Conservation (phyloP, 768 basidiomycete species). For the Leccinum incarnatum region DNA sequence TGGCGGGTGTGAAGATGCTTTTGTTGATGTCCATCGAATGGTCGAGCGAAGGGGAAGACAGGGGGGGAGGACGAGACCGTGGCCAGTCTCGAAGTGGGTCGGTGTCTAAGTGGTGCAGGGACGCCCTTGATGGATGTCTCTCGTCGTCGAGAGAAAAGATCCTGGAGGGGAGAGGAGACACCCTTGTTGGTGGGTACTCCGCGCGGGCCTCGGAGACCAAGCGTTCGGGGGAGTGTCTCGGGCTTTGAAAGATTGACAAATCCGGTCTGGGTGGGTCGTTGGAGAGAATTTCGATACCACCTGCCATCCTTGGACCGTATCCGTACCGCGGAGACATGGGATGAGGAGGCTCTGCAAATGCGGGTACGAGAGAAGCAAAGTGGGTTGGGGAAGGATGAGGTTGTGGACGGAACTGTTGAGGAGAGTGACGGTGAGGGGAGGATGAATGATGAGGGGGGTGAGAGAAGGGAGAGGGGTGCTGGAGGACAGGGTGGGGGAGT, state of each 20-base stretch:
- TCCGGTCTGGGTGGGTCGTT: constrained; percentile 13
- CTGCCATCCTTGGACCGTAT: constrained; percentile 28
- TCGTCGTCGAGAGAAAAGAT: constrained; percentile 9
- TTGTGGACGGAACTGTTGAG: constrained; percentile 17
- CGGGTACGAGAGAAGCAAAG: neutral
- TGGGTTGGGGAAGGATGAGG: constrained; percentile 13
- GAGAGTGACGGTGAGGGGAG: constrained; percentile 21
- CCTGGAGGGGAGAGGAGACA: constrained; percentile 10
- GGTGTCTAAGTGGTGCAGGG: neutral
- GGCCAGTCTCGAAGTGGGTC: constrained; percentile 1
- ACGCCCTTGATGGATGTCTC: neutral
- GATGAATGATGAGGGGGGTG: constrained; percentile 13
- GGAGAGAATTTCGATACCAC: constrained; percentile 25
- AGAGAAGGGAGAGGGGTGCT: constrained; percentile 12
- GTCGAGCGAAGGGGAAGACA: constrained; percentile 1
- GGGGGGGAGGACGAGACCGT: constrained; percentile 6
- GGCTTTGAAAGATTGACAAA: constrained; percentile 13
- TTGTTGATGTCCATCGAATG: neutral
- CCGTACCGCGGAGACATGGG: constrained; percentile 20
- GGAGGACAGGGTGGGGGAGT: constrained; percentile 7
- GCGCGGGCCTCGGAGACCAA: constrained; percentile 7
- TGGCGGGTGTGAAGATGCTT: neutral
- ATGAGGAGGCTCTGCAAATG: neutral
- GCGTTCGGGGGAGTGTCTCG: constrained; percentile 17
- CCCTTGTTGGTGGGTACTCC: constrained; percentile 12